Evolutionary conservation across 305 asterid species (phyloP).

Genomic region (Solanum hybrid): DNA sequence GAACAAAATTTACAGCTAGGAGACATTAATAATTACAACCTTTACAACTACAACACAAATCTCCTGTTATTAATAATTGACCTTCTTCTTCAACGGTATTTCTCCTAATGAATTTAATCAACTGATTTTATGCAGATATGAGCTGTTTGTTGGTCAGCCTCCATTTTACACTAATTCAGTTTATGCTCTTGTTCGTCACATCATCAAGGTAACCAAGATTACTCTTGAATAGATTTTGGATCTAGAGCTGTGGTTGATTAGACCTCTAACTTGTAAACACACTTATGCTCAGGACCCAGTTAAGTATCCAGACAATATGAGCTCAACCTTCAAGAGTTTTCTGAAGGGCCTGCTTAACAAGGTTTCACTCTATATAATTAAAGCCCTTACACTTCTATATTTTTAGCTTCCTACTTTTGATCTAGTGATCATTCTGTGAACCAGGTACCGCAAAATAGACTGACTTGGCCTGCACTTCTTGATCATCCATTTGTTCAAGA

Average conservation of each 20-base stretch:
- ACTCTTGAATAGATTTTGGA: slow-evolving; percentile 3
- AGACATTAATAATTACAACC: background rate
- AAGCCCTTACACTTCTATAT: background rate
- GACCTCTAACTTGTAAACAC: slow-evolving; percentile 10
- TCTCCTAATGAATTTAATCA: slow-evolving; percentile 5
- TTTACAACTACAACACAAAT: background rate
- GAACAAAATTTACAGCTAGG: background rate
- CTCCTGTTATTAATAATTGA: background rate
- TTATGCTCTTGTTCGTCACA: slow-evolving; percentile 94
- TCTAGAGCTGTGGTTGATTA: background rate
- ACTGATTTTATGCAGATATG: slow-evolving; percentile 41
- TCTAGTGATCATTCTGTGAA: slow-evolving; percentile 16
- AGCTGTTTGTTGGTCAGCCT: slow-evolving; percentile 98
- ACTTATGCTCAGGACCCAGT: slow-evolving; percentile 80
- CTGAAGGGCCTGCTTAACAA: slow-evolving; percentile 89
- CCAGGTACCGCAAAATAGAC: slow-evolving; percentile 86
- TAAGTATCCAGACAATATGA: slow-evolving; percentile 91
- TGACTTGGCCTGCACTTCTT: slow-evolving; percentile 96
- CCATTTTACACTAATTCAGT: slow-evolving; percentile 99
- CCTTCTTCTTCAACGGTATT: background rate
- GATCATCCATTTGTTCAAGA: slow-evolving; percentile 94
- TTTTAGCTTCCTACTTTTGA: slow-evolving; percentile 12
- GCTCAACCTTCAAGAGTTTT: slow-evolving; percentile 71
- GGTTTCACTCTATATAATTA: slow-evolving; percentile 33
- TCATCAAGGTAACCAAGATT: slow-evolving; percentile 58